Conservation (phyloP, 1,139 yeast species). For the Diutina mesorugosa region DNA sequence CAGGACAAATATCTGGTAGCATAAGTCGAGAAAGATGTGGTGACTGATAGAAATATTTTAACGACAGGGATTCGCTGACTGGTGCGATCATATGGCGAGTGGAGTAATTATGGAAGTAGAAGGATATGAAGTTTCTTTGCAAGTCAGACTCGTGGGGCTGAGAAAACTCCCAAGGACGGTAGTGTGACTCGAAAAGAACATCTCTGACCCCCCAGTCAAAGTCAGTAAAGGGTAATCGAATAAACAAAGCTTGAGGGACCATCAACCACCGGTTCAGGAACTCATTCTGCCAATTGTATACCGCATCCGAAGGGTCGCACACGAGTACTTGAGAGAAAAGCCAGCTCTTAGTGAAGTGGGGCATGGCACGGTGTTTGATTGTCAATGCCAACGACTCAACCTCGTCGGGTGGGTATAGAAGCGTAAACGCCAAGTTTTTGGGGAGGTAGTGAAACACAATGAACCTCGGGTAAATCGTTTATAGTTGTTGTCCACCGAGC, state of each 20-base stretch:
- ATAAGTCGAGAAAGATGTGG: not conserved
- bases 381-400: not conserved
- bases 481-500: no score
- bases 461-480: not conserved
- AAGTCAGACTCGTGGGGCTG: no score
- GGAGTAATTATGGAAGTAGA: no score
- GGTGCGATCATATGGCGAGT: no score
- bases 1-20: not conserved
- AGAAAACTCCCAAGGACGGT: no score
- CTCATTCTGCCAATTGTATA: not conserved
- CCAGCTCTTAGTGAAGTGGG: not conserved
- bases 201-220: no score
- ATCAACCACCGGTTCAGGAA: not conserved
- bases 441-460: not conserved
- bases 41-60: no score
- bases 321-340: not conserved
- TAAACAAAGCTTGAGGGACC: no score
- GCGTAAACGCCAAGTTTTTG: not conserved
- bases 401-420: not conserved
- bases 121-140: no score
- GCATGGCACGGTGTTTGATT: not conserved
- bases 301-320: not conserved
- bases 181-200: no score
- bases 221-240: no score
- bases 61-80: no score